These are phyloP conservation scores for Lasiosphaeria hispida DNA, from an alignment of 495 filamentous ascomycete genomes.

Conservation along the genomic window DNA sequence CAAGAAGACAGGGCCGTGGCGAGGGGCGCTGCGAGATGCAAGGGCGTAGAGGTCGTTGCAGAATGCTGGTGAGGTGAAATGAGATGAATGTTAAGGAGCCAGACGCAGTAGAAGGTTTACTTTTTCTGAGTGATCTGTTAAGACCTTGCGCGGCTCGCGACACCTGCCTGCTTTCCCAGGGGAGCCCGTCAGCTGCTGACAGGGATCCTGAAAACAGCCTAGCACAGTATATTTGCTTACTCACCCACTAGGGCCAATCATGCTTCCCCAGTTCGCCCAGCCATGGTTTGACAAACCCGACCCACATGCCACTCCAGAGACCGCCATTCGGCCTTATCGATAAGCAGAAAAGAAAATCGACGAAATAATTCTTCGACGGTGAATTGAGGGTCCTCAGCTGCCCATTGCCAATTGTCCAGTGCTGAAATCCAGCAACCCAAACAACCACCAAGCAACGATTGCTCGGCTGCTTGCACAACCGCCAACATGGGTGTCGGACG, in stretches of 20 bases:
- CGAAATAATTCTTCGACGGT: slow-evolving; percentile 19
- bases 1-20: slow-evolving; percentile 2
- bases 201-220: slow-evolving; percentile 1
- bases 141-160: slow-evolving; percentile 18
- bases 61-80: slow-evolving; percentile 5
- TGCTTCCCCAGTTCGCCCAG: neutral
- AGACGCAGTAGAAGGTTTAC: slow-evolving; percentile 17
- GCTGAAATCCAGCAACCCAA: neutral
- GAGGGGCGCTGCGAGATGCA: slow-evolving; percentile 5
- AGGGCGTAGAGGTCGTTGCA: slow-evolving; percentile 10
- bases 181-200: slow-evolving; percentile 13
- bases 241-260: neutral
- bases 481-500: slow-evolving; percentile 79
- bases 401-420: neutral
- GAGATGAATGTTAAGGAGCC: slow-evolving; percentile 12
- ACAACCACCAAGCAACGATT: slow-evolving; percentile 6
- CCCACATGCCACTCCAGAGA: neutral
- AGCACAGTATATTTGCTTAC: slow-evolving; percentile 8
- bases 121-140: slow-evolving; percentile 35
- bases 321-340: slow-evolving; percentile 27
- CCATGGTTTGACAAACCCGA: slow-evolving; percentile 8
- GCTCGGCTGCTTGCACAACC: slow-evolving; percentile 17
- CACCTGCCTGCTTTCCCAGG: slow-evolving; percentile 14
- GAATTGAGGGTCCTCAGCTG: neutral
- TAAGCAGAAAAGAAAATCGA: slow-evolving; percentile 27